Evolutionary conservation across 208 protist species (phyloP).

Genomic region (Naegleria gruberi): DNA sequence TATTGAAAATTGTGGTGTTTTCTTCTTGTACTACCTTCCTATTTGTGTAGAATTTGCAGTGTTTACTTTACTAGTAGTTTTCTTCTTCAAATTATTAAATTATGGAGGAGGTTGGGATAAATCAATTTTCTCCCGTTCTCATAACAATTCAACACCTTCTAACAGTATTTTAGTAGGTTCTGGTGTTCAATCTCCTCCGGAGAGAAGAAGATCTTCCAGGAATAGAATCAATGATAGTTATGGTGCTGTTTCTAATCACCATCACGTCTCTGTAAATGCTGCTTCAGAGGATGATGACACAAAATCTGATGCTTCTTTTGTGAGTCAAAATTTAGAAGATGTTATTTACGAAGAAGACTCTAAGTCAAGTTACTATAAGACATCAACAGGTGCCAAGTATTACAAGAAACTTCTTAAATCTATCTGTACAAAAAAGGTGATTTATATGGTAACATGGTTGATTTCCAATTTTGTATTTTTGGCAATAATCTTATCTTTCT

Average conservation of each 20-base stretch:
- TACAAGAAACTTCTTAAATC: neutral
- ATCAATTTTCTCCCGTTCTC: neutral
- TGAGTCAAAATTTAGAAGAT: neutral
- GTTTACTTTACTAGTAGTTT: neutral
- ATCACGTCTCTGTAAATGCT: neutral
- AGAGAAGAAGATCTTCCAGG: neutral
- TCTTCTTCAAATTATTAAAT: neutral
- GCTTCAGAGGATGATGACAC: neutral
- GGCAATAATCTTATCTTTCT: neutral
- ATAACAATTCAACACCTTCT: neutral
- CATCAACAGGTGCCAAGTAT: neutral
- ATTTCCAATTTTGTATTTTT: neutral
- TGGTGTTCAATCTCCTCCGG: neutral
- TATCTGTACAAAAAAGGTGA: neutral
- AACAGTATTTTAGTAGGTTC: neutral
- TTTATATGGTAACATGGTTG: neutral
- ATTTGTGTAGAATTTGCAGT: conserved; percentile 2
- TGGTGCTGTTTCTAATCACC: neutral
- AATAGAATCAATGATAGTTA: neutral
- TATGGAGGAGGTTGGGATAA: neutral
- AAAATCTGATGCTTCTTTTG: neutral
- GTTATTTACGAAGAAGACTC: neutral
- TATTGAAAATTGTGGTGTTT: neutral
- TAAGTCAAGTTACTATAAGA: neutral
- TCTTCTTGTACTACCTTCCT: neutral